phyloP scores from a whole-genome alignment of 345 rosid genomes.

The Viola odorata region DNA sequence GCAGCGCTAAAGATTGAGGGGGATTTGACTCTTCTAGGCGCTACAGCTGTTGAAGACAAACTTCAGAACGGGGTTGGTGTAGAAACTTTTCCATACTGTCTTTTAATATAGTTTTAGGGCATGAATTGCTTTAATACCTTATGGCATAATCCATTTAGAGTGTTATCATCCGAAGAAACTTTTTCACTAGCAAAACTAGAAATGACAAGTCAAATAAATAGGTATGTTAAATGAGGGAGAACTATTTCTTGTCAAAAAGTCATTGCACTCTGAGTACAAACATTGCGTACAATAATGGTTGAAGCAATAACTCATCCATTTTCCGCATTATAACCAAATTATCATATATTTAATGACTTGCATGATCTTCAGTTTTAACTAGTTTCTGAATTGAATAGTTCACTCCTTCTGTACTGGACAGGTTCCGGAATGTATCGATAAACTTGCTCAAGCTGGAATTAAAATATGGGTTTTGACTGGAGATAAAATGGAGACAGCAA shows the following conservation, averaged over 20 bases:
- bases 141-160: neutral
- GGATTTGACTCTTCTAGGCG: slow-evolving; percentile 80
- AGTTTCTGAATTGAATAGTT: neutral
- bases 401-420: slow-evolving; percentile 19
- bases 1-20: slow-evolving; percentile 65
- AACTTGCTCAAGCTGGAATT: slow-evolving; percentile 94
- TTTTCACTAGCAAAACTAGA: neutral
- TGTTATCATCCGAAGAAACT: neutral
- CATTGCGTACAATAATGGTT: neutral
- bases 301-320: neutral
- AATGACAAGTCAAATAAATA: neutral
- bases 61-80: slow-evolving; percentile 87
- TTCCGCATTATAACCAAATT: neutral
- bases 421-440: slow-evolving; percentile 99
- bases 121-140: neutral
- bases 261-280: neutral
- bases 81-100: neutral
- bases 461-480: slow-evolving; percentile 97
- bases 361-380: too few relatives aligned
- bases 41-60: slow-evolving; percentile 94
- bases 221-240: too few relatives aligned
- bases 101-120: neutral
- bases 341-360: too few relatives aligned
- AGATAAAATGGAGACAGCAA: slow-evolving; percentile 98
- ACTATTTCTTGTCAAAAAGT: neutral